Evolutionary conservation across 345 rosid species (phyloP), one percentile per base, ranked within the genome.

Genomic region (Eutrema yunnanense): DNA sequence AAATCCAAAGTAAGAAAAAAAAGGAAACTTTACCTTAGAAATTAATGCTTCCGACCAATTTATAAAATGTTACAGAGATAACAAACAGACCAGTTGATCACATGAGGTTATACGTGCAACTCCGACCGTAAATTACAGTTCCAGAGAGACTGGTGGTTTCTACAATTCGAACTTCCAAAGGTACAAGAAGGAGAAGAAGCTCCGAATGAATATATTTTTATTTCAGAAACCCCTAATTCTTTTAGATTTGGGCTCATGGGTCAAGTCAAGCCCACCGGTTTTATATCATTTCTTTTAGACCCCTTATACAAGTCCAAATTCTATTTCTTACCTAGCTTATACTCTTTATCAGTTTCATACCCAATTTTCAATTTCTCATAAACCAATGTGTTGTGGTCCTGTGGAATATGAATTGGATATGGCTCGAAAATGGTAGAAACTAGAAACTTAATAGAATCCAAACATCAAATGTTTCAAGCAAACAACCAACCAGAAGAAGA

Each of bases 401-500:
- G 33, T 63, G 29, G 37, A 52, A 9, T 69, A 36, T 30, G 56
- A 27, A 26, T 16, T 22, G 34, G 54, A 14, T 49, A 49, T 26
- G 30, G 58, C 59, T 59, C 26, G 14, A 0, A 48, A 47, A 60
- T 50, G 43, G 47, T 73, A 27, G 58, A 47, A 26, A 65, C 65
- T 73, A 27, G 58, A 47, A 26, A 65, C 65, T 73, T 64, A 10
- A 8, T 29, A 61, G 40, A 19, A 48, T 65, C 61, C 56, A 52
- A 22, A 53, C 33, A 32, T 51, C 19, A 60, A 14, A 58, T 30
- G 57, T 75, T 44, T 61, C 41, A 67, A 60, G 61, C 44, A 36
- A 33, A 58, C 32, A 74, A 48, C 11, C 19, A 66, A 57, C 16
- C 30, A 64, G 63, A 72, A 62, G 62, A 72, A 62, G 46, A 62